phyloP scores from a whole-genome alignment of 2,329 filamentous ascomycete species.

The Septoria linicola region DNA sequence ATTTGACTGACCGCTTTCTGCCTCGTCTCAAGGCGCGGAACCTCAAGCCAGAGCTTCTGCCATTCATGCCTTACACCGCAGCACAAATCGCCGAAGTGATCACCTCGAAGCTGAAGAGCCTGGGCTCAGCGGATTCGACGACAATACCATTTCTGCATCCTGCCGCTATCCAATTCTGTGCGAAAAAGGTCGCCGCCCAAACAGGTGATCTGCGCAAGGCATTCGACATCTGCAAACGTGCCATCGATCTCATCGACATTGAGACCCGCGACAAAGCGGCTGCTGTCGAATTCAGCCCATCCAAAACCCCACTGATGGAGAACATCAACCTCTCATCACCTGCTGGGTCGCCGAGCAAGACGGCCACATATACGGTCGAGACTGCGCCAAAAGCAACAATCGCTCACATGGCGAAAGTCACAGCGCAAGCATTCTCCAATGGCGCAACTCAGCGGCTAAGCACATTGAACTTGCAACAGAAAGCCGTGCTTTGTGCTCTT shows the following conservation, averaged over 20 bases:
- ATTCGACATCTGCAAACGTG: conserved; percentile 87
- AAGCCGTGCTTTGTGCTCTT: conserved; percentile 86
- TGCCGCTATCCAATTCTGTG: conserved; percentile 87
- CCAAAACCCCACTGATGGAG: conserved; percentile 75
- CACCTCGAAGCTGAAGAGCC: conserved; percentile 73
- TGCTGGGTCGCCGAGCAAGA: conserved; percentile 46
- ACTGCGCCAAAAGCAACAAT: conserved; percentile 88
- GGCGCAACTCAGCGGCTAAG: conserved; percentile 81
- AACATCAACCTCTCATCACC: conserved; percentile 72
- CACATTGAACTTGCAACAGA: conserved; percentile 91
- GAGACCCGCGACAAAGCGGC: conserved; percentile 76
- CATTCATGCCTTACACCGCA: conserved; percentile 90
- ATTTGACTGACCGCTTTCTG: conserved; percentile 91
- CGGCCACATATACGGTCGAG: conserved; percentile 60
- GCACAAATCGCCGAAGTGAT: conserved; percentile 85
- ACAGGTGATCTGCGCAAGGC: conserved; percentile 93
- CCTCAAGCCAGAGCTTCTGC: conserved; percentile 82
- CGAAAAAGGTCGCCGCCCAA: conserved; percentile 90
- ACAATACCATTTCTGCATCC: conserved; percentile 85
- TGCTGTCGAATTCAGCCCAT: conserved; percentile 56
- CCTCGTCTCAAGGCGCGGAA: conserved; percentile 91
- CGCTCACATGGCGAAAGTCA: conserved; percentile 86
- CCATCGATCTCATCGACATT: conserved; percentile 82
- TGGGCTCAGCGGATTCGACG: conserved; percentile 47
- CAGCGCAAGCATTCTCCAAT: conserved; percentile 84